Conservation (phyloP, 495 filamentous ascomycete genomes). For the Trichoderma reesei region DNA sequence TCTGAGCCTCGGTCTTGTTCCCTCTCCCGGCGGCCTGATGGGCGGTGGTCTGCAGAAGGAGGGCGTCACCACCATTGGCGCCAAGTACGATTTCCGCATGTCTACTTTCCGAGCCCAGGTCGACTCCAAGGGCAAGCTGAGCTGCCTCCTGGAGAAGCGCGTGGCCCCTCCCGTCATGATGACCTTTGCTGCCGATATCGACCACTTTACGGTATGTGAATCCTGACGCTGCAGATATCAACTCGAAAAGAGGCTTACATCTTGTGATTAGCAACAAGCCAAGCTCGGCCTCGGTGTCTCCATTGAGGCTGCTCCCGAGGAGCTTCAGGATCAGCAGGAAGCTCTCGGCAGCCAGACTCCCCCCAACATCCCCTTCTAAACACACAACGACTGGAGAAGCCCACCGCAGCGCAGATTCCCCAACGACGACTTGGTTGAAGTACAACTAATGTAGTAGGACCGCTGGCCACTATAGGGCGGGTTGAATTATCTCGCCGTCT, state of each 20-base stretch:
- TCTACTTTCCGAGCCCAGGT: slow-evolving; percentile 92
- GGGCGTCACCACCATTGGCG: slow-evolving; percentile 80
- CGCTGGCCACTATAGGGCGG: neutral
- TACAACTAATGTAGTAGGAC: slow-evolving; percentile 5
- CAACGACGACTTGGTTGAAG: neutral
- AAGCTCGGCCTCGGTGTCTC: slow-evolving; percentile 92
- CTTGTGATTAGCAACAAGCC: slow-evolving; percentile 63
- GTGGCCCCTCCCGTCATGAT: slow-evolving; percentile 82
- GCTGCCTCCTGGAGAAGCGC: slow-evolving; percentile 88
- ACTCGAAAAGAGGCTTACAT: neutral
- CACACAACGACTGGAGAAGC: slow-evolving; percentile 1
- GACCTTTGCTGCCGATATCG: slow-evolving; percentile 94
- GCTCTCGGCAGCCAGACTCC: slow-evolving; percentile 28
- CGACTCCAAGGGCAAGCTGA: slow-evolving; percentile 87
- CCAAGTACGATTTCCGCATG: slow-evolving; percentile 96
- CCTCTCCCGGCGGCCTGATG: slow-evolving; percentile 52
- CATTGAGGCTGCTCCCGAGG: slow-evolving; percentile 81
- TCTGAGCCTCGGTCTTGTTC: slow-evolving; percentile 76
- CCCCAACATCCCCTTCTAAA: slow-evolving; percentile 49
- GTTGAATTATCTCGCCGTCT: neutral
- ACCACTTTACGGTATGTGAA: slow-evolving; percentile 79
- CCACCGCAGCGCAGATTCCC: neutral
- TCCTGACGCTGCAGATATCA: too few species aligned
- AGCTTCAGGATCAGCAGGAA: slow-evolving; percentile 88
- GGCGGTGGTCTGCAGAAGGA: slow-evolving; percentile 67